phyloP scores from a whole-genome alignment of 1,284 basidiomycete species.

The Mycosarcoma mackinlayi region DNA sequence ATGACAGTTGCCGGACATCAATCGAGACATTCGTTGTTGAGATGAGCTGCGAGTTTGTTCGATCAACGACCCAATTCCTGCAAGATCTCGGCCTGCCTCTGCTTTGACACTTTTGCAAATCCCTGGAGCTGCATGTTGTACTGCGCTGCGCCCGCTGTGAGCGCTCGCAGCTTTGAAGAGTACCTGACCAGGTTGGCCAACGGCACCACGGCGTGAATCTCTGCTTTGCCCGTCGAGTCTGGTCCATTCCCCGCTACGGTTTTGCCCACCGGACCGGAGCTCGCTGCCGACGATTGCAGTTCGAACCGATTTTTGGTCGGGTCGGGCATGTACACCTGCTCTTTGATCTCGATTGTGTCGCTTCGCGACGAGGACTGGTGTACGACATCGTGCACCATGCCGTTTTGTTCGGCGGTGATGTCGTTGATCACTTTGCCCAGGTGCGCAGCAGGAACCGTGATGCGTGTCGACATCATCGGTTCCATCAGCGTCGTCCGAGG shows the following conservation, averaged over 20 bases:
- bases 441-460: slow-evolving; percentile 44
- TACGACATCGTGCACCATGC: slow-evolving; percentile 54
- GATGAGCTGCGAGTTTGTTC: too few species aligned
- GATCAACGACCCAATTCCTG: slow-evolving; percentile 50
- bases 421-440: slow-evolving; percentile 63
- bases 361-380: slow-evolving; percentile 66
- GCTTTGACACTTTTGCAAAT: slow-evolving; percentile 72
- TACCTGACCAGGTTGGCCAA: slow-evolving; percentile 83
- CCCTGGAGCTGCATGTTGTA: slow-evolving; percentile 83
- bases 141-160: slow-evolving; percentile 82
- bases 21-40: too few species aligned
- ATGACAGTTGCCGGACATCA: too few species aligned
- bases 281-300: slow-evolving; percentile 73
- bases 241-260: slow-evolving; percentile 21
- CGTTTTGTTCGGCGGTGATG: slow-evolving; percentile 61
- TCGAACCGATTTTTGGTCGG: slow-evolving; percentile 73
- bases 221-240: slow-evolving; percentile 48
- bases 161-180: slow-evolving; percentile 78
- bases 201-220: slow-evolving; percentile 74
- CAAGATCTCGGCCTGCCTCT: slow-evolving; percentile 57
- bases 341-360: slow-evolving; percentile 70
- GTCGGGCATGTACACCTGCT: slow-evolving; percentile 76
- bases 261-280: slow-evolving; percentile 59
- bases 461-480: slow-evolving; percentile 62
- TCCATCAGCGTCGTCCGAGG: slow-evolving; percentile 60